These are phyloP conservation scores for Purpureocillium lavendulum DNA, from an alignment of 2,329 filamentous ascomycete species.

Conservation along the genomic window DNA sequence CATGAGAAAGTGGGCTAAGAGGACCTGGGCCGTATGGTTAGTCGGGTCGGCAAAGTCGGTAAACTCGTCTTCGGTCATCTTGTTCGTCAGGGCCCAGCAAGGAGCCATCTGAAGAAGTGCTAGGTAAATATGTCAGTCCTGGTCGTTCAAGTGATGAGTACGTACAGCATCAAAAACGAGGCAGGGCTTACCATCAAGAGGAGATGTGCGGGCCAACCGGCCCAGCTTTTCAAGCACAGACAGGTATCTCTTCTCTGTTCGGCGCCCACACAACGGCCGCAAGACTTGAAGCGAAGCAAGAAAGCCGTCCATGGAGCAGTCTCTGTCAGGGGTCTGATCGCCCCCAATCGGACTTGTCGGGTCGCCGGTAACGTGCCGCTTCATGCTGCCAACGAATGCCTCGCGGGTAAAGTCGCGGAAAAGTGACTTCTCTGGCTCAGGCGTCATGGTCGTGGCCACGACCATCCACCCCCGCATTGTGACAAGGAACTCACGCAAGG, in stretches of 20 bases:
- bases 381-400: background rate
- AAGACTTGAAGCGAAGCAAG: background rate
- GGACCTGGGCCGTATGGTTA: conserved; percentile 3
- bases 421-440: background rate
- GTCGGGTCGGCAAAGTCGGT: conserved; percentile 1
- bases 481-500: conserved; percentile 25
- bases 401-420: conserved; percentile 2
- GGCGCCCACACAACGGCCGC: too few species aligned
- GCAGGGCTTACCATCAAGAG: background rate
- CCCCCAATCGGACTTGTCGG: too few species aligned
- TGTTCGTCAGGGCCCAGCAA: conserved; percentile 6
- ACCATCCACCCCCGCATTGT: conserved; percentile 23
- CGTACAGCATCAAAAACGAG: too few species aligned
- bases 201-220: background rate
- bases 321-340: too few species aligned
- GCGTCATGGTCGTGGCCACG: conserved; percentile 3
- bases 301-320: background rate
- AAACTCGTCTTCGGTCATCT: conserved; percentile 8
- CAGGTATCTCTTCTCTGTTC: background rate
- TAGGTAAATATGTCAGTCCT: background rate
- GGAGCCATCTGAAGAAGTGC: conserved; percentile 4
- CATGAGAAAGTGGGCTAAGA: conserved; percentile 6
- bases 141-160: too few species aligned
- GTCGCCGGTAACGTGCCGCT: background rate
- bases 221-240: conserved; percentile 1